These are phyloP conservation scores for Neurospora sp. DNA, from an alignment of 495 filamentous ascomycete genomes.

Conservation along the genomic window DNA sequence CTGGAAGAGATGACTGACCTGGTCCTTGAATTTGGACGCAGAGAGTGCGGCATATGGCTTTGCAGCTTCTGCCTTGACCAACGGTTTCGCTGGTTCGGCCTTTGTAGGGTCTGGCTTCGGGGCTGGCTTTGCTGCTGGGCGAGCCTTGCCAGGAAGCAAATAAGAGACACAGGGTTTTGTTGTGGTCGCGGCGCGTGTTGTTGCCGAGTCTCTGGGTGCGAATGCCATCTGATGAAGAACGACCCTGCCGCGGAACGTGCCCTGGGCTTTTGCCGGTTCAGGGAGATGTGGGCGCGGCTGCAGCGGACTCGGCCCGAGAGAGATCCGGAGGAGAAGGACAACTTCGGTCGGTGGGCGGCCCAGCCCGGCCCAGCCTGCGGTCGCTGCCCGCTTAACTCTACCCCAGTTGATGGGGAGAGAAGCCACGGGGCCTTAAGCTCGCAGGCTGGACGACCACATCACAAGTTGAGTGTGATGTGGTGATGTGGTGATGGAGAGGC, in stretches of 20 bases:
- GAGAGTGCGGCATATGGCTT: conserved; percentile 9
- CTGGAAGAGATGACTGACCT: neutral
- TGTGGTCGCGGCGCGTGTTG: conserved; percentile 8
- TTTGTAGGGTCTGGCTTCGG: conserved; percentile 17
- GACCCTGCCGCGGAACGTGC: too few species aligned
- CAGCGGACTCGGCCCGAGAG: neutral
- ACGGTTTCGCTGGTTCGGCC: conserved; percentile 1
- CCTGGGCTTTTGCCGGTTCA: neutral
- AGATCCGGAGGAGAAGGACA: neutral
- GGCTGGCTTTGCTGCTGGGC: conserved; percentile 19
- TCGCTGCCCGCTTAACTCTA: neutral
- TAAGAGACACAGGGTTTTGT: conserved; percentile 10
- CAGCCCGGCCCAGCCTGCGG: neutral
- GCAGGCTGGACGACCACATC: neutral
- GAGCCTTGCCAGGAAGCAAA: conserved; percentile 27
- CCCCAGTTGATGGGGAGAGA: neutral
- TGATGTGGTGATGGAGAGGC: neutral
- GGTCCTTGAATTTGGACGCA: neutral
- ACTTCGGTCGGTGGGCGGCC: neutral
- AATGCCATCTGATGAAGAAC: too few species aligned
- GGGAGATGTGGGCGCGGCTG: neutral
- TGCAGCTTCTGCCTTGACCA: conserved; percentile 1
- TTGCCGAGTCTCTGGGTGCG: conserved; percentile 15
- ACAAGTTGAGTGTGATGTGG: neutral
- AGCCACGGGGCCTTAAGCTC: neutral